Conservation (phyloP, 1,284 basidiomycete species). For the Schizophyllum commune region DNA sequence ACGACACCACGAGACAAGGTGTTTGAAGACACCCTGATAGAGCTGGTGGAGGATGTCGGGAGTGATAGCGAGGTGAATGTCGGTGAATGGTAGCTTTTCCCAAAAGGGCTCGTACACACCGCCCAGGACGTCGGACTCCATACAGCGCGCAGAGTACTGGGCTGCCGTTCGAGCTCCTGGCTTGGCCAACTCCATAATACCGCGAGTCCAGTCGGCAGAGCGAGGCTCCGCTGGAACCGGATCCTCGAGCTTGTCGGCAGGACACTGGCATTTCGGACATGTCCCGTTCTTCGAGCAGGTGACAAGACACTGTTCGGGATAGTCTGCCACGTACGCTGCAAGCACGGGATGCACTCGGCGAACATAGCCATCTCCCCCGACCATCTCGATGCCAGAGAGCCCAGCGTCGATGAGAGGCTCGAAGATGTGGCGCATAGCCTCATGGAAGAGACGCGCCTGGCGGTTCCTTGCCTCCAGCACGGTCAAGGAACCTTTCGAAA, state of each 20-base stretch:
- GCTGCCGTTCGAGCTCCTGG: neutral
- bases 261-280: conserved; percentile 12
- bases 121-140: neutral
- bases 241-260: conserved; percentile 7
- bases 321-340: conserved; percentile 23
- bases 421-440: conserved; percentile 18
- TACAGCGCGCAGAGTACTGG: neutral
- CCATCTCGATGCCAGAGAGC: conserved; percentile 17
- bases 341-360: conserved; percentile 19
- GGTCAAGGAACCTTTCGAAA: conserved; percentile 3
- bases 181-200: neutral
- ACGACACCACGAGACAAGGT: conserved; percentile 18
- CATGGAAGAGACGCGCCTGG: conserved; percentile 12
- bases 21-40: conserved; percentile 21
- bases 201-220: neutral
- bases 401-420: conserved; percentile 20
- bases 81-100: conserved; percentile 6
- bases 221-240: neutral
- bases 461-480: neutral
- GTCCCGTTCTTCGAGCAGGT: conserved; percentile 12
- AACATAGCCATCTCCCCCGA: conserved; percentile 17
- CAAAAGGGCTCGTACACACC: conserved; percentile 7
- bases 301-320: conserved; percentile 24
- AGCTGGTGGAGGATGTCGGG: conserved; percentile 26
- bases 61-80: conserved; percentile 17